Conservation (phyloP, 208 protist species). For the Leishmania guyanensis region DNA sequence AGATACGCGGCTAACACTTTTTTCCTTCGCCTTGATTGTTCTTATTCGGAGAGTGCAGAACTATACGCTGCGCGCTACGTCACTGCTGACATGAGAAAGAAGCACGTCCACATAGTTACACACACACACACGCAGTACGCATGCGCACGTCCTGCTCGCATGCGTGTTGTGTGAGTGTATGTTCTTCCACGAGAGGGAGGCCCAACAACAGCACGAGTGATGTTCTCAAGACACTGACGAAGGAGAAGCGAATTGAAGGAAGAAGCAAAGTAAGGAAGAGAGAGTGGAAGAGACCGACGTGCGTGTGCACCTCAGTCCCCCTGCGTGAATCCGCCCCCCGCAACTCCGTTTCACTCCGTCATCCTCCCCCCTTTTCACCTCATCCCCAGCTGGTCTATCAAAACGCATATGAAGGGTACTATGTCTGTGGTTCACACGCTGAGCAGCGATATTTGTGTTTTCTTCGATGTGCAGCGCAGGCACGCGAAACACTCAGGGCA, state of each 20-base stretch:
- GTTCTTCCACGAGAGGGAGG: conserved; percentile 73
- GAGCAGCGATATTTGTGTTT: not conserved
- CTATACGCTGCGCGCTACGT: too few species aligned
- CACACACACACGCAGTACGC: not conserved
- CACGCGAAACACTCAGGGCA: not conserved
- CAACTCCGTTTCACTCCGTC: not conserved
- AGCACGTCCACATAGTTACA: not conserved
- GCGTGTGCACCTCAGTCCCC: not conserved
- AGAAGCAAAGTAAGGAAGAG: not conserved
- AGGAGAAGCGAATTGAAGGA: not conserved
- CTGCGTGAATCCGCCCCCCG: not conserved
- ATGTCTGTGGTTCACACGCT: conserved; percentile 53
- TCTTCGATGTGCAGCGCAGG: not conserved
- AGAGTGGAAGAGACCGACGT: not conserved
- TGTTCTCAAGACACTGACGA: conserved; percentile 14
- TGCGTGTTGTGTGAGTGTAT: not conserved
- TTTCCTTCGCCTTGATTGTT: not conserved
- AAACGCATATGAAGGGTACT: conserved; percentile 65
- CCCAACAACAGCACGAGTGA: conserved; percentile 58
- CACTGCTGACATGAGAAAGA: not conserved
- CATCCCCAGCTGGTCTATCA: not conserved
- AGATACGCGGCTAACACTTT: not conserved
- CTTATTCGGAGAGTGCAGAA: not conserved
- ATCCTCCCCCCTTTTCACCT: not conserved
- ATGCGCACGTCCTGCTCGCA: not conserved